Conservation (phyloP, 495 filamentous ascomycete species). For the Xylaria castorea region DNA sequence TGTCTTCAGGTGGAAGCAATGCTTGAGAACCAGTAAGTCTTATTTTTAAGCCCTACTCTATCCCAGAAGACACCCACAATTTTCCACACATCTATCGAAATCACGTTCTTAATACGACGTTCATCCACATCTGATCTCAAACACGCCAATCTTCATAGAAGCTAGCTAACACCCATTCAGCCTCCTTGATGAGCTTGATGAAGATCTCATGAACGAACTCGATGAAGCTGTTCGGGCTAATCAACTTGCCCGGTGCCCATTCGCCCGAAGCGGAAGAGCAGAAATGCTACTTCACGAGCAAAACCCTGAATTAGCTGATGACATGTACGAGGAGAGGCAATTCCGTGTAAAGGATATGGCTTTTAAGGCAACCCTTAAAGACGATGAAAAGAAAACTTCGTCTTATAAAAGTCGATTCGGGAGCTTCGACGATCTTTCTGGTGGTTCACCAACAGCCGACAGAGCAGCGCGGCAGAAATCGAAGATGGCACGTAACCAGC, state of each 20-base stretch:
- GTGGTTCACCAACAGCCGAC: constrained; percentile 60
- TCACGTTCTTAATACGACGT: not conserved
- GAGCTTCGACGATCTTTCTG: constrained; percentile 61
- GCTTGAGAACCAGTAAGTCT: constrained; percentile 74
- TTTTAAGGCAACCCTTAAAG: constrained; percentile 64
- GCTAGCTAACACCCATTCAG: constrained; percentile 43
- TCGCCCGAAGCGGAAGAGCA: constrained; percentile 75
- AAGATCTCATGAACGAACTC: constrained; percentile 78
- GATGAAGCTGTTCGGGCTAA: constrained; percentile 81
- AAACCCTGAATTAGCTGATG: constrained; percentile 65
- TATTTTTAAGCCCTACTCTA: not conserved
- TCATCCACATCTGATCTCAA: not conserved
- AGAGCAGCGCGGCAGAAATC: constrained; percentile 55
- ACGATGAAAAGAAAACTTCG: constrained; percentile 64
- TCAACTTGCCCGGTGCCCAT: constrained; percentile 75
- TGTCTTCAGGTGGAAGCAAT: constrained; percentile 89
- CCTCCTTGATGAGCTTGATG: constrained; percentile 83
- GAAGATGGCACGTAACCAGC: constrained; percentile 53
- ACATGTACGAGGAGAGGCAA: constrained; percentile 59
- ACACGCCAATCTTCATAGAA: constrained; percentile 21
- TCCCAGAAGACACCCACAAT: not conserved
- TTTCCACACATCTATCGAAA: not conserved
- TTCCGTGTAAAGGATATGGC: constrained; percentile 56
- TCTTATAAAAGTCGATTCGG: constrained; percentile 55
- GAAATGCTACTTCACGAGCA: constrained; percentile 72